Base-by-base conservation (phyloP, 1,284 basidiomycete species). In the Meira nashicola region DNA sequence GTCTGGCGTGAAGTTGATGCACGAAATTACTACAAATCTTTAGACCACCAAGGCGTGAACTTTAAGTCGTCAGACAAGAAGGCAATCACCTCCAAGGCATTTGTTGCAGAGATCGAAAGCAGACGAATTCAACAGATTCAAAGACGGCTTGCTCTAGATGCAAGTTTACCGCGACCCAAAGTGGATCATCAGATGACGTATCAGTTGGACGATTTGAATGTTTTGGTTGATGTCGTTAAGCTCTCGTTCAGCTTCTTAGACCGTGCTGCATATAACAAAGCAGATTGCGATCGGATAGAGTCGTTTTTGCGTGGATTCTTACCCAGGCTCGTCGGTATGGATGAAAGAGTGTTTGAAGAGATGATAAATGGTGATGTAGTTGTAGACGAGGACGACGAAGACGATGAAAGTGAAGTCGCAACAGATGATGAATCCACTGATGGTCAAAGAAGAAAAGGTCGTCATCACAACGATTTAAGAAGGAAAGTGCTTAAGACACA, bases 11-110 rank as follows among this genome's bases (percentile, higher is more conserved):
- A 97, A 79, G 89, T 96, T 47, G 94, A 97, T 74, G 88, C 87
- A 59, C 90, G 92, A 80, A 97, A 97, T 82, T 76, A 70, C 60
- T 97, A 94, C 79, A 95, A 95, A 82, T 89, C 89, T 46, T 85
- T 97, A 59, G 95, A 98, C 78, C 92, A 96, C 76, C 93, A 97
- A 76, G 92, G 92, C 5, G 89, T 92, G 74, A 87, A 85, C 64
- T 95, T 95, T 86, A 97, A 97, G 82, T 83, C 84, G 49, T 90
- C 90, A 77, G 95, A 99, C 82, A 97, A 96, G 84, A 96, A 96
- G 82, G 86, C 85, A 55, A 89, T 95, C 74, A 94, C 91, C 4
- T 84, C 88, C 50, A 97, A 94, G 80, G 83, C 87, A 63, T 89
- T 98, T 72, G 86, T 96, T 49, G 84, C 83, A 46, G 91, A 98